Base-by-base conservation (phyloP, 148 eudicot species). In the Fagopyrum esculentum region DNA sequence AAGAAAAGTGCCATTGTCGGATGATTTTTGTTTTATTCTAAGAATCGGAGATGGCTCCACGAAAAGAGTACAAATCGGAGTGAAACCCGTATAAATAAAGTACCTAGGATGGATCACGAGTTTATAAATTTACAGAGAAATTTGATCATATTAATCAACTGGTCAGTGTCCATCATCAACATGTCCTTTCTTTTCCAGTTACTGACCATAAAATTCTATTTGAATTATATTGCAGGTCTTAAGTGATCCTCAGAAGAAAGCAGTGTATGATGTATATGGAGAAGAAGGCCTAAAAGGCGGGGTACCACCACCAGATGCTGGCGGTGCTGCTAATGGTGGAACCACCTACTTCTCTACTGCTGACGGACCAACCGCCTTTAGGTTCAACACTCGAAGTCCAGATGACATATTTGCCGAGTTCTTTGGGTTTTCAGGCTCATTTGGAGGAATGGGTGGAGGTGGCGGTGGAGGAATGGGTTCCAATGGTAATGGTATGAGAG, bases 241-340 rank as follows among this genome's bases (percentile, higher is more conserved):
- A 3, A 81, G 84, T 82, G 96, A 93, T 69, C 96, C 93, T 5
- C 86, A 83, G 40, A 93, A 93, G 84, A 93, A 96, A 46, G 93
- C 89, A 85, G 88, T 91, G 91, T 93, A 93, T 78, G 98, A 93
- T 74, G 82, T 82, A 40, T 93, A 91, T 73, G 98, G 98, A 46
- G 96, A 93, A 74, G 98, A 93, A 48, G 96, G 88, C 1, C 80
- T 91, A 40, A 91, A 93, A 57, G 86, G 93, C 6, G 93, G 93
- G 4, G 89, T 86, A 59, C 87, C 84, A 7, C 96, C 93, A 1
- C 88, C 91, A 0, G 91, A 86, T 6, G 91, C 91, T 3, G 81
- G 86, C 68, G 82, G 87, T 8, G n/a, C 86, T 45, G 81, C 86
- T 45, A 80, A 84, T 44, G 80, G 86, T 7, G 76, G 82, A 22